Evolutionary conservation across 2,329 filamentous ascomycete genomes (phyloP).

Genomic region (Cryphonectria japonica): DNA sequence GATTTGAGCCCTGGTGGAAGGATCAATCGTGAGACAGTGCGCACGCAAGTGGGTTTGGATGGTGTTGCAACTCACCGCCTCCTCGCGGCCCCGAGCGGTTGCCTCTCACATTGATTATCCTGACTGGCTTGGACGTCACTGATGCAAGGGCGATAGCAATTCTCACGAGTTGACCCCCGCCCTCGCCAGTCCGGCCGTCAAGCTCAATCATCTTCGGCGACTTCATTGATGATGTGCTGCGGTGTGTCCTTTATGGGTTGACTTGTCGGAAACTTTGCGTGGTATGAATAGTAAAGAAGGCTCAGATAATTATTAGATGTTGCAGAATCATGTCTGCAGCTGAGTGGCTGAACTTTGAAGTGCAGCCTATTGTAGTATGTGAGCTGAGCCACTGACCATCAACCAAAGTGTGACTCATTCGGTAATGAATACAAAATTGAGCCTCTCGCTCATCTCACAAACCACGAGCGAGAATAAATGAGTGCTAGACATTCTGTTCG

Average conservation of each 20-base stretch:
- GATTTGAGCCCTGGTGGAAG: slow-evolving; percentile 58
- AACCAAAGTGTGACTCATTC: background rate
- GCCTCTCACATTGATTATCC: slow-evolving; percentile 58
- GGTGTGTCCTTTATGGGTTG: background rate
- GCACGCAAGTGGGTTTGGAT: no score
- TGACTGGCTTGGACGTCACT: slow-evolving; percentile 56
- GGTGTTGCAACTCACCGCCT: slow-evolving; percentile 34
- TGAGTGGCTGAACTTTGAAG: background rate
- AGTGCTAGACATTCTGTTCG: background rate
- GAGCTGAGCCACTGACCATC: background rate
- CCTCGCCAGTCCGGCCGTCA: slow-evolving; percentile 62
- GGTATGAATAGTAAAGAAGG: background rate
- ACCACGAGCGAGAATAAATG: background rate
- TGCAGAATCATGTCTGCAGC: background rate
- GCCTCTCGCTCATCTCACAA: background rate
- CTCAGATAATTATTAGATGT: background rate
- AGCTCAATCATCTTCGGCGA: slow-evolving; percentile 48
- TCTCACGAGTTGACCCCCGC: slow-evolving; percentile 64
- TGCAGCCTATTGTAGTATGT: background rate
- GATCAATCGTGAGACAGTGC: background rate
- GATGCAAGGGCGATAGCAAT: slow-evolving; percentile 60
- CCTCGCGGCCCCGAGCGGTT: slow-evolving; percentile 49
- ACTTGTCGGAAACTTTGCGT: background rate
- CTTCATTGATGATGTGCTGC: slow-evolving; percentile 22
- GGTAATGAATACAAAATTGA: background rate